A percentile compares a stretch with the other conserved stretches of the same genome.
These are phyloP conservation scores for Tylopilus vinaceipallidus DNA, from an alignment of 768 basidiomycete genomes.

Conservation along the genomic window DNA sequence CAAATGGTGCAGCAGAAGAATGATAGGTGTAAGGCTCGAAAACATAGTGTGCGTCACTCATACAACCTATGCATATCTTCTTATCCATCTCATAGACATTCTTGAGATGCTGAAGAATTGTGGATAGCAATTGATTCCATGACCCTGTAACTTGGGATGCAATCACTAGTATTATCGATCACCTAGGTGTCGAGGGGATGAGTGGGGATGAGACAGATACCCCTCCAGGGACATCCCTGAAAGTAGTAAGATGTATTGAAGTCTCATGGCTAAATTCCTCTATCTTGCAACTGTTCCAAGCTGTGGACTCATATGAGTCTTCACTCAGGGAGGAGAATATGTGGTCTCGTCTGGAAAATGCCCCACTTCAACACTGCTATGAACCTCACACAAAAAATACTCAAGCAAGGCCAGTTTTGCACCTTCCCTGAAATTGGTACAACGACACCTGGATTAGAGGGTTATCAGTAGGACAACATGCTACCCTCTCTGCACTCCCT, in stretches of 20 bases:
- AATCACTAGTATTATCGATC: neutral
- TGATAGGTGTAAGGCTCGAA: neutral
- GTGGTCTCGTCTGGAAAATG: neutral
- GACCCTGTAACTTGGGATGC: neutral
- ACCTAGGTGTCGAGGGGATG: neutral
- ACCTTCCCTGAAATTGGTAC: neutral
- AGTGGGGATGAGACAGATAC: neutral
- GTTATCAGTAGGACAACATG: neutral
- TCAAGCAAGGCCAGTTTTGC: neutral
- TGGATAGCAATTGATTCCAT: neutral
- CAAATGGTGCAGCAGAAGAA: neutral
- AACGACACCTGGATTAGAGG: neutral
- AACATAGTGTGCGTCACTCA: neutral
- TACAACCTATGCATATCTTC: no score
- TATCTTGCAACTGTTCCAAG: neutral
- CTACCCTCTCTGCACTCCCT: neutral
- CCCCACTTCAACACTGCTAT: neutral
- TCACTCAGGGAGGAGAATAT: neutral
- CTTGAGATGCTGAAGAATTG: neutral
- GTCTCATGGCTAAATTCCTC: neutral
- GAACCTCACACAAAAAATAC: neutral
- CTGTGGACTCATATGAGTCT: neutral
- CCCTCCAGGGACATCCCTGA: neutral
- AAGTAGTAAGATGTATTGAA: neutral
- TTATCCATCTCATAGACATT: no score